Evolutionary conservation across 495 filamentous ascomycete genomes (phyloP), one percentile per base, ranked within the genome.

Genomic region (Podospora conica): DNA sequence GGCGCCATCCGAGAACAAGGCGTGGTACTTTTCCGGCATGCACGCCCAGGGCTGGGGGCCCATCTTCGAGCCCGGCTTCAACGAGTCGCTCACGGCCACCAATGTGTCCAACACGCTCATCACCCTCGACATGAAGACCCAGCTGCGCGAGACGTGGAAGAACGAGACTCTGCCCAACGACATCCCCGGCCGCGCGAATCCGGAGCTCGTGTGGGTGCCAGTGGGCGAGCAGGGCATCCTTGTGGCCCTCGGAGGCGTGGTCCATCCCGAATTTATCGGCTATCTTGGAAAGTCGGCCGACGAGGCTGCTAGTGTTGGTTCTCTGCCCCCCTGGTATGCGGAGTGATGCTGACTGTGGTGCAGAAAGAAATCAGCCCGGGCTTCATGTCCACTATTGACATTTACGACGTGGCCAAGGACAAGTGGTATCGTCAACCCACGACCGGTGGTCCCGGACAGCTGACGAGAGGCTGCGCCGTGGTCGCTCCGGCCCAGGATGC

Each of bases 181-280:
- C 23, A 79, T 89, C 53, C 74, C 75, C 3, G 80, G 83, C 3
- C 82, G 90, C 11, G 86, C 86, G 18, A 84, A 81, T 69, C 84
- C 86, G 0, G 89, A 90, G 55, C 69, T 89, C 7, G 86, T 88
- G 3, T 92, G 90, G 90, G 77, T 91, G 3, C 90, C 90, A 1
- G 85, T 89, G 12, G 84, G 86, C 1, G 71, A 80, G 6, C 77
- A 84, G 28, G 90, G 90, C 28, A 82, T 86, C 21, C 72, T 92
- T 3, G 83, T 91, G 1, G 85, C 84, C 15, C 77, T 92, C 33
- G 90, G 90, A 1, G 90, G 90, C n/a, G 86, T 89, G 9, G 73
- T 84, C 12, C 72, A 84, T 61, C 85, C 86, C 0, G 74, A 76
- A 4, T 84, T 76, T 29, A 63, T 72, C 21, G 75, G 55, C 22